These are phyloP conservation scores for Botrytis cinerea DNA, from an alignment of 2,329 filamentous ascomycete species.

Conservation along the genomic window DNA sequence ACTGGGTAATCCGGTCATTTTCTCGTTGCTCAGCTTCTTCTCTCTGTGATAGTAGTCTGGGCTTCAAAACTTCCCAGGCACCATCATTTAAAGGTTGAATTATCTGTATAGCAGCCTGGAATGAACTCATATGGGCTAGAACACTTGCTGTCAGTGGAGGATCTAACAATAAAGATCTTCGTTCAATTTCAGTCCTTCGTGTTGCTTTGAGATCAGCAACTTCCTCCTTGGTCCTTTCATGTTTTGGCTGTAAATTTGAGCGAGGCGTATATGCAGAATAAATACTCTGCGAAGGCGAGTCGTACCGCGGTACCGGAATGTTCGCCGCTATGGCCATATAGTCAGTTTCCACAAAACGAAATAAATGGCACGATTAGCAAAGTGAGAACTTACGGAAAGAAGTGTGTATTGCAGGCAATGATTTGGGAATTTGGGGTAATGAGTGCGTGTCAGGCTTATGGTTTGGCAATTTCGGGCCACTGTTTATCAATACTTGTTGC, in stretches of 20 bases:
- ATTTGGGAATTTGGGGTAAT: conserved; percentile 22
- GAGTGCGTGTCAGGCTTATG: conserved; percentile 15
- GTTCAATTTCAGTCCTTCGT: conserved; percentile 70
- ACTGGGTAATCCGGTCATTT: conserved; percentile 44
- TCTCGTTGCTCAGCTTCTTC: conserved; percentile 63
- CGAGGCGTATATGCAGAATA: conserved; percentile 35
- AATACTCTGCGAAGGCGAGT: conserved; percentile 39
- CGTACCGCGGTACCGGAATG: conserved; percentile 36
- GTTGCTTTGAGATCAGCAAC: conserved; percentile 63
- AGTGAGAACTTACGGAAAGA: conserved; percentile 25
- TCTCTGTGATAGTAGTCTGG: conserved; percentile 66
- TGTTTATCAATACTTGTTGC: conserved; percentile 14
- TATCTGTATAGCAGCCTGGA: conserved; percentile 72
- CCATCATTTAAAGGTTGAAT: conserved; percentile 66
- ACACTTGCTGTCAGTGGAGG: conserved; percentile 65
- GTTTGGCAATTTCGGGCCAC: conserved; percentile 1
- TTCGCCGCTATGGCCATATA: conserved; percentile 27
- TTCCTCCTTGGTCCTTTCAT: conserved; percentile 61
- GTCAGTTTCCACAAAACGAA: conserved; percentile 17
- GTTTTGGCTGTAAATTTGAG: conserved; percentile 37
- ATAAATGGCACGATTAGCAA: background rate
- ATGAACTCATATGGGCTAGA: conserved; percentile 70
- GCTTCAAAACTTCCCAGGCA: conserved; percentile 69
- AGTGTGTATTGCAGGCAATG: conserved; percentile 26
- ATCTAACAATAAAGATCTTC: conserved; percentile 63